Evolutionary conservation across 179 eudicot genomes (phyloP).

Genomic region (Nepenthes alata): DNA sequence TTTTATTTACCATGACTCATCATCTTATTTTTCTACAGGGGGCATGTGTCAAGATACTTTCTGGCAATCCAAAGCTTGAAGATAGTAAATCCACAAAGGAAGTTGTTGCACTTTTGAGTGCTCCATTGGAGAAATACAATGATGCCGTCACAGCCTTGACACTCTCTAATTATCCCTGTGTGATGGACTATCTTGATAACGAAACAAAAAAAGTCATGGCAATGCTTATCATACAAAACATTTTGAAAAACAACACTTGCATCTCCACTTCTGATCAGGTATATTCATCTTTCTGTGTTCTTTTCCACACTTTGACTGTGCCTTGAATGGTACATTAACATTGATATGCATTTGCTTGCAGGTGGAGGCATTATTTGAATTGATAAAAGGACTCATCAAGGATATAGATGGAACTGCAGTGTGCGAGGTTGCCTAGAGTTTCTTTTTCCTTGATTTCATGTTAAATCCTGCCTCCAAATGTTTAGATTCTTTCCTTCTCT

Average conservation of each 20-base stretch:
- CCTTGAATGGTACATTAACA: slow-evolving; percentile 5
- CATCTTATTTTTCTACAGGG: slow-evolving; percentile 41
- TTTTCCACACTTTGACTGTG: slow-evolving; percentile 1
- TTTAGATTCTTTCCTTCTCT: not conserved
- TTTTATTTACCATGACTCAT: not conserved
- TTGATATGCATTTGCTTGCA: slow-evolving; percentile 17
- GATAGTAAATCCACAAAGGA: slow-evolving; percentile 89
- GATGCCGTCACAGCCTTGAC: slow-evolving; percentile 88
- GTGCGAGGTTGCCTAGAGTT: slow-evolving; percentile 49
- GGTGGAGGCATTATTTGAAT: slow-evolving; percentile 85
- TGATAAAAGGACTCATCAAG: slow-evolving; percentile 76
- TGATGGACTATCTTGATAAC: slow-evolving; percentile 87
- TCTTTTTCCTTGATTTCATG: not conserved
- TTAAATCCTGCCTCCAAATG: not conserved
- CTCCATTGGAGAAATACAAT: slow-evolving; percentile 89
- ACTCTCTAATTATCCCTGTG: slow-evolving; percentile 87
- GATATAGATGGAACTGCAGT: slow-evolving; percentile 44
- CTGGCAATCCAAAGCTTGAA: slow-evolving; percentile 79
- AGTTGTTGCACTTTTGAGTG: slow-evolving; percentile 87
- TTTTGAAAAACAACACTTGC: slow-evolving; percentile 60
- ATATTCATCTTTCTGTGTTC: slow-evolving; percentile 2
- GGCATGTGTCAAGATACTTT: slow-evolving; percentile 77
- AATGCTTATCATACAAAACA: slow-evolving; percentile 78
- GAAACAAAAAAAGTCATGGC: slow-evolving; percentile 95
- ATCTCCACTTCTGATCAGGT: slow-evolving; percentile 94